Evolutionary conservation across 164 flowering plant species (phyloP), one percentile per base, ranked within the genome.

Genomic region (Amborella trichopoda): DNA sequence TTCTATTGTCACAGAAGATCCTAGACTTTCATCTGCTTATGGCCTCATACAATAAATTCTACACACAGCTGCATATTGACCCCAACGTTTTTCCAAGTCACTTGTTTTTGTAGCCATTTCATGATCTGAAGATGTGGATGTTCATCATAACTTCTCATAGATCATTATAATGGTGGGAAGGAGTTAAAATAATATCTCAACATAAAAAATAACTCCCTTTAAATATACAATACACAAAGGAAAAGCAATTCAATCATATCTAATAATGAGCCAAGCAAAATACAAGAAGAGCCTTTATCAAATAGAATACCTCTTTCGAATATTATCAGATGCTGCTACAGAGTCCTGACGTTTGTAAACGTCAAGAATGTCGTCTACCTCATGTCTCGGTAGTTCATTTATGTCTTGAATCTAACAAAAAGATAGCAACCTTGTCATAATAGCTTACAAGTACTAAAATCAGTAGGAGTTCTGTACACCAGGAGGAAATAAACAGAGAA

Each of bases 301-400:
- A 6, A 46, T 16, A 5, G 36, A 46, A 16, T 72, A 91, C 98
- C 98, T 70, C 57, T 71, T 82, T 46, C 81, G 87, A 33, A 79
- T 68, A 60, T 75, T 73, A 55, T 87, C 98, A 34, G 87, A 73
- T 42, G 93, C 48, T 19, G 81, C 64, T 49, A 74, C 55, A 58
- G 50, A 64, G 27, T 67, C 80, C 52, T 62, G 63, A 42, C 61
- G 61, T 50, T 52, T 68, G 69, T 69, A 87, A 55, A 66, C 52
- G 55, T 28, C 71, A 45, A 87, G 80, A 16, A 87, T 76, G 60
- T 76, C 86, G 65, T 91, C 96, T 30, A 91, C 99, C 61, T 91
- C 99, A 66, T 82, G 95, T 42, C 99, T 75, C 44, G 99, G 80
- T 26, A 84, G 67, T 55, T 91, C 99, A 69, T 91, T 91, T 54